Evolutionary conservation across 1,284 basidiomycete genomes (phyloP).

Genomic region (Apiotrichum porosum): DNA sequence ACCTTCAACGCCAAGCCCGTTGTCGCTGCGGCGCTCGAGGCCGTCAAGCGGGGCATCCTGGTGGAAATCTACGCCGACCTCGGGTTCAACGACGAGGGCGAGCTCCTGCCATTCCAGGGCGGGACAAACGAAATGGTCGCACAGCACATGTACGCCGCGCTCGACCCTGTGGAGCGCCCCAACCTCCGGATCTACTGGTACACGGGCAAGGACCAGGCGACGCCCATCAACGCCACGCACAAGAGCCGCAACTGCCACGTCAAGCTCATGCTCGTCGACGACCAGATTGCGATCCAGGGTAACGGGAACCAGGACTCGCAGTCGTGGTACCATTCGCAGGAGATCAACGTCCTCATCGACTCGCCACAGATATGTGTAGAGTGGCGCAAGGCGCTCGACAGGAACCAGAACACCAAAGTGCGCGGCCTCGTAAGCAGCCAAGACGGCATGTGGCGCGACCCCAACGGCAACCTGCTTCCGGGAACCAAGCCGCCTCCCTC

Average conservation of each 20-base stretch:
- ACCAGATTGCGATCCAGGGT: slow-evolving; percentile 56
- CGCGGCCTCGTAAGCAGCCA: slow-evolving; percentile 50
- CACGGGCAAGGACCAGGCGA: slow-evolving; percentile 54
- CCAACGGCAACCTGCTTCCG: slow-evolving; percentile 18
- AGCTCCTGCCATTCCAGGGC: slow-evolving; percentile 59
- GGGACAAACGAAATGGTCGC: slow-evolving; percentile 68
- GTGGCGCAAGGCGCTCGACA: slow-evolving; percentile 58
- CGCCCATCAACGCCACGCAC: slow-evolving; percentile 58
- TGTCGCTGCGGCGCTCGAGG: slow-evolving; percentile 59
- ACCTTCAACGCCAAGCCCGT: slow-evolving; percentile 66
- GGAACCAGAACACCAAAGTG: slow-evolving; percentile 63
- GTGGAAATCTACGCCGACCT: slow-evolving; percentile 61
- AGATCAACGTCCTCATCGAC: slow-evolving; percentile 68
- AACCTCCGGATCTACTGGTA: slow-evolving; percentile 62
- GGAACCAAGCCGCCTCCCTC: slow-evolving; percentile 19
- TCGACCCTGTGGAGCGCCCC: slow-evolving; percentile 52
- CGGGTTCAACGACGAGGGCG: slow-evolving; percentile 58
- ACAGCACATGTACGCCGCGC: slow-evolving; percentile 57
- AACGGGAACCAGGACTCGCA: slow-evolving; percentile 55
- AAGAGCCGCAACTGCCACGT: slow-evolving; percentile 69
- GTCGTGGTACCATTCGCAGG: slow-evolving; percentile 70
- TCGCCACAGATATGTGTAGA: slow-evolving; percentile 56
- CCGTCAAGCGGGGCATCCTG: slow-evolving; percentile 60
- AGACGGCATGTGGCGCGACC: slow-evolving; percentile 33
- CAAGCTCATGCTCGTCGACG: slow-evolving; percentile 66